Evolutionary conservation across 2,329 filamentous ascomycete species (phyloP).

Genomic region (Dichotomopilus funicola): DNA sequence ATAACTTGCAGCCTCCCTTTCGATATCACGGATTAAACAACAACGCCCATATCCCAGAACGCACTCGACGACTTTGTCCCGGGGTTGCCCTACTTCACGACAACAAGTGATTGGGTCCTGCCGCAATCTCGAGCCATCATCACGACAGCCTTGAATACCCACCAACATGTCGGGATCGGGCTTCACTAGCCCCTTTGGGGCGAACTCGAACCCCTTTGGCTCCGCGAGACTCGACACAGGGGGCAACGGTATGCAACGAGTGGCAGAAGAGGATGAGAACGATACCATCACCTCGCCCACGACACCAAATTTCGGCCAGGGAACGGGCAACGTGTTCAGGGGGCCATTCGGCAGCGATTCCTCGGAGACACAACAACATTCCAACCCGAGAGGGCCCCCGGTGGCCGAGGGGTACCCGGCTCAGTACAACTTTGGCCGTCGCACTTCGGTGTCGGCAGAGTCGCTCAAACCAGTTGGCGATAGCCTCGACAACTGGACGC

Average conservation of each 20-base stretch:
- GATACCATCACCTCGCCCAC: slow-evolving; percentile 72
- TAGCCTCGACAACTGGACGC: slow-evolving; percentile 81
- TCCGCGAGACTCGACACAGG: slow-evolving; percentile 38
- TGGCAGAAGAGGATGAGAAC: slow-evolving; percentile 79
- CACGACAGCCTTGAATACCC: background rate
- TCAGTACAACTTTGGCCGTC: slow-evolving; percentile 88
- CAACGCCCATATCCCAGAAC: no score
- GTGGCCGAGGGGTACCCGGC: slow-evolving; percentile 70
- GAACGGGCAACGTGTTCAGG: slow-evolving; percentile 36
- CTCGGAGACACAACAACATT: slow-evolving; percentile 39
- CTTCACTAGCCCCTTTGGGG: slow-evolving; percentile 68
- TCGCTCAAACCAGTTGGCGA: slow-evolving; percentile 85
- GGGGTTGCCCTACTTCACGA: no score
- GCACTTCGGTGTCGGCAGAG: slow-evolving; percentile 94
- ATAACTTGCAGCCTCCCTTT: no score
- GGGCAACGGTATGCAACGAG: slow-evolving; percentile 37
- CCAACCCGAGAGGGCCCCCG: slow-evolving; percentile 41
- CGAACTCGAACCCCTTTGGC: slow-evolving; percentile 68
- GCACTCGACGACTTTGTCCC: no score
- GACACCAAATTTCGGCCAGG: slow-evolving; percentile 49
- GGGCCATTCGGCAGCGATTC: slow-evolving; percentile 50
- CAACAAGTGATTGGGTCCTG: no score
- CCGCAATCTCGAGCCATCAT: background rate
- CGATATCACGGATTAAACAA: no score
- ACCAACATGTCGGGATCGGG: slow-evolving; percentile 62